These are phyloP conservation scores for Ophiosphaerella narmari DNA, from an alignment of 2,329 filamentous ascomycete genomes.

Conservation along the genomic window DNA sequence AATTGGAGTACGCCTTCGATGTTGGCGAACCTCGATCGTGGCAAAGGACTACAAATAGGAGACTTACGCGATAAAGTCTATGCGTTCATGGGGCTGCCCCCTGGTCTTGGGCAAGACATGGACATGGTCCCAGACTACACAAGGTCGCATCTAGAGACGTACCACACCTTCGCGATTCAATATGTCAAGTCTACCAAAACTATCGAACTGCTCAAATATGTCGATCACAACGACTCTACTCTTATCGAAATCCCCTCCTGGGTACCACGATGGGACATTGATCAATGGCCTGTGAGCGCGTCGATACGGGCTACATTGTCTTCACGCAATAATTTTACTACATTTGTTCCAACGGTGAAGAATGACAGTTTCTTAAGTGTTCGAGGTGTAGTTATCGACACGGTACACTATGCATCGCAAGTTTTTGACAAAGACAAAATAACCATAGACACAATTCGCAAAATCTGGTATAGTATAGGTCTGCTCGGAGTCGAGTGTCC, in stretches of 20 bases:
- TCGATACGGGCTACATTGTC: neutral
- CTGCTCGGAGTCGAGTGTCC: neutral
- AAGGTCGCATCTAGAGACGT: slow-evolving; percentile 1
- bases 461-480: neutral
- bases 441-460: neutral
- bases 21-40: slow-evolving; percentile 6
- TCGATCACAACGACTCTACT: slow-evolving; percentile 1
- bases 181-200: slow-evolving; percentile 1
- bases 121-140: slow-evolving; percentile 3
- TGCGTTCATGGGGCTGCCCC: slow-evolving; percentile 10
- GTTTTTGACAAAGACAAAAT: neutral
- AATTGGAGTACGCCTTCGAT: neutral
- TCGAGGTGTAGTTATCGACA: neutral
- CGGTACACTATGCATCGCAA: neutral
- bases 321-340: neutral
- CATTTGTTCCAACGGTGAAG: neutral
- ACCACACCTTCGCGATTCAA: slow-evolving; percentile 4
- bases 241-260: neutral
- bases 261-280: slow-evolving; percentile 10
- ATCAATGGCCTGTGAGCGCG: neutral
- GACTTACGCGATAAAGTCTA: slow-evolving; percentile 11
- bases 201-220: slow-evolving; percentile 5
- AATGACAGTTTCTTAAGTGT: neutral
- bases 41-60: slow-evolving; percentile 1
- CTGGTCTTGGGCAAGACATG: neutral